These are phyloP conservation scores for Cornus suecica DNA, from an alignment of 148 eudicot species.

Conservation along the genomic window DNA sequence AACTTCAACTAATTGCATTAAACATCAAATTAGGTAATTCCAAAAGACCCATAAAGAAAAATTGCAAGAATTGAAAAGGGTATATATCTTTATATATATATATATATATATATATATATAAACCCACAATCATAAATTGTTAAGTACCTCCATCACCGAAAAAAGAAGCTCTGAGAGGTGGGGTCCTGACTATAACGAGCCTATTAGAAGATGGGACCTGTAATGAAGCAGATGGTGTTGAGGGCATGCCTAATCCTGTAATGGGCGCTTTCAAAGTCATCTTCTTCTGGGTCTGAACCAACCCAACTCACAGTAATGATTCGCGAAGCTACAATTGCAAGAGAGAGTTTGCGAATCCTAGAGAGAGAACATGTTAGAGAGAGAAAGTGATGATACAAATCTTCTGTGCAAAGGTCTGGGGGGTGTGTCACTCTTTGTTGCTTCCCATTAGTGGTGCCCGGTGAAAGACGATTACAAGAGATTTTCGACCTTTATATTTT, in stretches of 20 bases:
- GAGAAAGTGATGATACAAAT: not conserved
- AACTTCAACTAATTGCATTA: not conserved
- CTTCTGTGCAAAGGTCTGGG: not conserved
- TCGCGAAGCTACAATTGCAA: not conserved
- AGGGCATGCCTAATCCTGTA: slow-evolving; percentile 46
- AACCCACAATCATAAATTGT: not conserved
- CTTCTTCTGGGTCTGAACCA: slow-evolving; percentile 4
- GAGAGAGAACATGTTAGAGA: not conserved
- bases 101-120: not conserved
- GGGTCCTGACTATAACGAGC: slow-evolving; percentile 36
- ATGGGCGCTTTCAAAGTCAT: slow-evolving; percentile 54
- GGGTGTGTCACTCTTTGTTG: not conserved
- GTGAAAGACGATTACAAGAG: not conserved
- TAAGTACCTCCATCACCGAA: slow-evolving; percentile 41
- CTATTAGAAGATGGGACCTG: slow-evolving; percentile 34
- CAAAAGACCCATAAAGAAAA: not conserved
- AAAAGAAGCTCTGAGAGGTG: slow-evolving; percentile 40
- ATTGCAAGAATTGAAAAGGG: not conserved
- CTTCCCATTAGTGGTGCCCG: not conserved
- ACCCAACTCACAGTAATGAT: not conserved
- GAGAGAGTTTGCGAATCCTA: not conserved
- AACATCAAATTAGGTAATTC: slow-evolving; percentile 3
- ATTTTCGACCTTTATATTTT: not conserved
- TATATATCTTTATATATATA: not conserved
- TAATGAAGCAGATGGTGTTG: slow-evolving; percentile 27